These are phyloP conservation scores for Penicillium sp. DNA, from an alignment of 2,329 filamentous ascomycete species.

Conservation along the genomic window DNA sequence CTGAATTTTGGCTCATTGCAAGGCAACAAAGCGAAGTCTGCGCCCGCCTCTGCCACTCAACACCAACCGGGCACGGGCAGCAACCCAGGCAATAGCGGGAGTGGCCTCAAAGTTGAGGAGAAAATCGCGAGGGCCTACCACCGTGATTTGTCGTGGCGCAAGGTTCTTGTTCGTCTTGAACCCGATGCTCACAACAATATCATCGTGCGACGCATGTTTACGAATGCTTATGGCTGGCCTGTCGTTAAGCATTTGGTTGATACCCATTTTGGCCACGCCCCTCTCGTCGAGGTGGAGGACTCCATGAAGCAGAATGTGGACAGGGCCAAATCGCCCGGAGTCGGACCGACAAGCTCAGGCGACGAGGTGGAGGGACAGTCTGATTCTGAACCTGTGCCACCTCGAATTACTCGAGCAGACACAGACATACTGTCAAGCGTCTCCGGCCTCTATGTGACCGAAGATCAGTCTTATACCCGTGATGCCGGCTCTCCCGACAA, in stretches of 20 bases:
- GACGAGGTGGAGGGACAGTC: constrained; percentile 59
- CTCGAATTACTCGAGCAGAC: constrained; percentile 35
- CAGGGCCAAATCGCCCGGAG: constrained; percentile 62
- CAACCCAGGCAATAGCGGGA: constrained; percentile 19
- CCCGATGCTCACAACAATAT: constrained; percentile 99
- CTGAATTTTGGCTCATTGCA: constrained; percentile 33
- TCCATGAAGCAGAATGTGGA: constrained; percentile 68
- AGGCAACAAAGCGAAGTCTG: constrained; percentile 18
- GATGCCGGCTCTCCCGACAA: constrained; percentile 8
- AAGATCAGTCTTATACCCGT: neutral
- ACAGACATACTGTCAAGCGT: constrained; percentile 1
- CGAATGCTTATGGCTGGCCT: constrained; percentile 97
- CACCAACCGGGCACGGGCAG: constrained; percentile 12
- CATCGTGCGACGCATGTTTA: constrained; percentile 92
- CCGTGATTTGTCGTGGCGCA: constrained; percentile 87
- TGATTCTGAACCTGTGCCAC: neutral
- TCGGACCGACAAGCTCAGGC: constrained; percentile 63
- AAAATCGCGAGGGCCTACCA: constrained; percentile 98
- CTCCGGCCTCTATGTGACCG: neutral
- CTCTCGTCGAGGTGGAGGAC: constrained; percentile 65
- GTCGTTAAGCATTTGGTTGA: constrained; percentile 94
- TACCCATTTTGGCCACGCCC: constrained; percentile 83
- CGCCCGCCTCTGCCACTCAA: constrained; percentile 8
- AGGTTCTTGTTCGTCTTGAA: constrained; percentile 91
- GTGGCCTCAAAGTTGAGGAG: constrained; percentile 84